Evolutionary conservation across 345 rosid species (phyloP).

Genomic region (Mangifera indica): DNA sequence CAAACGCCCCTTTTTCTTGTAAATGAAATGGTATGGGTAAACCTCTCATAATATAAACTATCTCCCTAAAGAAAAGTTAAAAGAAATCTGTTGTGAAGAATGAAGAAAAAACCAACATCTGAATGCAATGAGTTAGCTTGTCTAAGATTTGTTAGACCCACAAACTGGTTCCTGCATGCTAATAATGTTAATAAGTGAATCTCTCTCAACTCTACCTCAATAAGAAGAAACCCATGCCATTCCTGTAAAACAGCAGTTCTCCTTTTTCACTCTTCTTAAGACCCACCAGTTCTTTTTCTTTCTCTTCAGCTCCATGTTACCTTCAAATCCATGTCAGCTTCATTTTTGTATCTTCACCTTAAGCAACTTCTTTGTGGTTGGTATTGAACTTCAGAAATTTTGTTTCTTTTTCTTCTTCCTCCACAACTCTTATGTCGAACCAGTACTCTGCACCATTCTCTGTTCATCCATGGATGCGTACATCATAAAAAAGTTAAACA

Average conservation of each 20-base stretch:
- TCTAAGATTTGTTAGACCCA: slow-evolving; percentile 17
- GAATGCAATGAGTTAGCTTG: background rate
- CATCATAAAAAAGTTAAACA: slow-evolving; percentile 43
- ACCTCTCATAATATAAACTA: slow-evolving; percentile 21
- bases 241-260: slow-evolving; percentile 18
- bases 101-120: slow-evolving; percentile 10
- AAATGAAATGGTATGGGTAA: slow-evolving; percentile 43
- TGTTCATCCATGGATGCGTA: slow-evolving; percentile 56
- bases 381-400: background rate
- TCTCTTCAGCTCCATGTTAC: slow-evolving; percentile 28
- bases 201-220: slow-evolving; percentile 12
- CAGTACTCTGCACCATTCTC: slow-evolving; percentile 32
- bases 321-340: slow-evolving; percentile 25
- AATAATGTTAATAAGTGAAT: slow-evolving; percentile 23
- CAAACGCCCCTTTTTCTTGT: slow-evolving; percentile 35
- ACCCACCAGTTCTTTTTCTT: slow-evolving; percentile 16
- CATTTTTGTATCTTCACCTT: slow-evolving; percentile 7
- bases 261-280: slow-evolving; percentile 3
- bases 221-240: slow-evolving; percentile 23
- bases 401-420: background rate
- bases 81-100: slow-evolving; percentile 12
- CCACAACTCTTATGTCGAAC: slow-evolving; percentile 24
- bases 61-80: slow-evolving; percentile 6
- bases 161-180: slow-evolving; percentile 28
- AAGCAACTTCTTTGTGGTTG: background rate